phyloP scores from a whole-genome alignment of 352 stramenopile genomes.

The Phytophthora pluvialis region DNA sequence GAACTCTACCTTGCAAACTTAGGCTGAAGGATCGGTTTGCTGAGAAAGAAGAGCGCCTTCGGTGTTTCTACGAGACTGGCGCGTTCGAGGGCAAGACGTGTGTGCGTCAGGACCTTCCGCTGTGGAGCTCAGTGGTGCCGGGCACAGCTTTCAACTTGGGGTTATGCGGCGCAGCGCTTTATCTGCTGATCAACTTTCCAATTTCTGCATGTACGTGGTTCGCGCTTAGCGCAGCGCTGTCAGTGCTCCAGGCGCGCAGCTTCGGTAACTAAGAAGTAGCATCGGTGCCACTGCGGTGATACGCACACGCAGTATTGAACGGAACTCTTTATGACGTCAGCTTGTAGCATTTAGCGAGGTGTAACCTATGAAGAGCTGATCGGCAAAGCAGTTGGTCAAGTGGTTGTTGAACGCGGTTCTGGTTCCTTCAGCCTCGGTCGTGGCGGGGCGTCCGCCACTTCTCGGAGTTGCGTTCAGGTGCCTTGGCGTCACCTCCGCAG shows the following conservation, averaged over 20 bases:
- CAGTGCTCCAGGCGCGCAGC: slow-evolving; percentile 52
- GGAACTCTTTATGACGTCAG: slow-evolving; percentile 6
- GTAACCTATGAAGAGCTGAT: slow-evolving; percentile 11
- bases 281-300: slow-evolving; percentile 1
- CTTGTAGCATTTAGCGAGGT: slow-evolving; percentile 10
- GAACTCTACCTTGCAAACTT: slow-evolving; percentile 12
- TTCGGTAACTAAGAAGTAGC: slow-evolving; percentile 47
- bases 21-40: slow-evolving; percentile 72
- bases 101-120: slow-evolving; percentile 37
- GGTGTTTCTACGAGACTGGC: slow-evolving; percentile 68
- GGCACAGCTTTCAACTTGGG: slow-evolving; percentile 51
- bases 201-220: slow-evolving; percentile 46
- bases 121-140: slow-evolving; percentile 36
- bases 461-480: slow-evolving; percentile 49
- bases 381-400: background rate
- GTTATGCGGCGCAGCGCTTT: slow-evolving; percentile 42
- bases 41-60: slow-evolving; percentile 76
- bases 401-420: too few relatives aligned
- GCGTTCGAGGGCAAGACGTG: slow-evolving; percentile 49
- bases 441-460: slow-evolving; percentile 40
- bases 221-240: slow-evolving; percentile 47
- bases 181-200: slow-evolving; percentile 41
- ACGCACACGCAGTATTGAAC: too few relatives aligned
- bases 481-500: slow-evolving; percentile 41
- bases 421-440: slow-evolving; percentile 3